A percentile compares a stretch with the other conserved stretches of the same genome.
phyloP scores from a whole-genome alignment of 1,284 basidiomycete species.

The Stygiomarasmius scandens region DNA sequence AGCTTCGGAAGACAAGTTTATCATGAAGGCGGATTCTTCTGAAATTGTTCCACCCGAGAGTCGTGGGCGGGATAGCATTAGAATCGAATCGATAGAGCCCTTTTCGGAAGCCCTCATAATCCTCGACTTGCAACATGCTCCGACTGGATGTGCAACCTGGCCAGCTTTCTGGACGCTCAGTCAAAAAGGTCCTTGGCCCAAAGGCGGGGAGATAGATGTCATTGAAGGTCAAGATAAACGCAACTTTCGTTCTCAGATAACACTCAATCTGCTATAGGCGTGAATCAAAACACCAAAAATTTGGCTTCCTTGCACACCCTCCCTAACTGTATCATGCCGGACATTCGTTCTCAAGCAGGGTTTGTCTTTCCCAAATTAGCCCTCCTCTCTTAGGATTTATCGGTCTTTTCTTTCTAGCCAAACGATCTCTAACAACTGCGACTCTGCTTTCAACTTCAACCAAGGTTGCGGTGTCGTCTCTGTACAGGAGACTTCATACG shows the following conservation, averaged over 20 bases:
- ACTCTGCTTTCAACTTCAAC: constrained; percentile 53
- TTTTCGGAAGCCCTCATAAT: constrained; percentile 50
- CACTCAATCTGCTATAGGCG: constrained; percentile 34
- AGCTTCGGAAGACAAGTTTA: constrained; percentile 44
- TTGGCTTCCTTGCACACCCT: constrained; percentile 58
- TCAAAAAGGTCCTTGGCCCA: constrained; percentile 51
- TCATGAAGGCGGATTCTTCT: constrained; percentile 53
- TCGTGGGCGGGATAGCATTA: constrained; percentile 54
- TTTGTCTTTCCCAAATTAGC: constrained; percentile 31
- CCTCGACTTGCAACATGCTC: constrained; percentile 59
- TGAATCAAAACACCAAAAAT: constrained; percentile 46
- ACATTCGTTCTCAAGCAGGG: constrained; percentile 43
- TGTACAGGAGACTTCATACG: constrained; percentile 46
- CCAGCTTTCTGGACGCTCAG: constrained; percentile 70
- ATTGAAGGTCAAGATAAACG: constrained; percentile 42
- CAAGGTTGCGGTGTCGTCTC: constrained; percentile 64
- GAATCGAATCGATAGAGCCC: constrained; percentile 46
- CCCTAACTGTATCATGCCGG: constrained; percentile 46
- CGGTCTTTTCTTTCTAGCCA: constrained; percentile 24
- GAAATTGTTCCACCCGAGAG: constrained; percentile 39
- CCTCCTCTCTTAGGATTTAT: background rate
- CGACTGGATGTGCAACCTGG: constrained; percentile 59
- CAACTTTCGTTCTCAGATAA: background rate
- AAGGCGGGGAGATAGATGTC: constrained; percentile 54
- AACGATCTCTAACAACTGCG: constrained; percentile 47